These are phyloP conservation scores for Vitis rotundifolia DNA, from an alignment of 164 flowering plant genomes.

Conservation along the genomic window DNA sequence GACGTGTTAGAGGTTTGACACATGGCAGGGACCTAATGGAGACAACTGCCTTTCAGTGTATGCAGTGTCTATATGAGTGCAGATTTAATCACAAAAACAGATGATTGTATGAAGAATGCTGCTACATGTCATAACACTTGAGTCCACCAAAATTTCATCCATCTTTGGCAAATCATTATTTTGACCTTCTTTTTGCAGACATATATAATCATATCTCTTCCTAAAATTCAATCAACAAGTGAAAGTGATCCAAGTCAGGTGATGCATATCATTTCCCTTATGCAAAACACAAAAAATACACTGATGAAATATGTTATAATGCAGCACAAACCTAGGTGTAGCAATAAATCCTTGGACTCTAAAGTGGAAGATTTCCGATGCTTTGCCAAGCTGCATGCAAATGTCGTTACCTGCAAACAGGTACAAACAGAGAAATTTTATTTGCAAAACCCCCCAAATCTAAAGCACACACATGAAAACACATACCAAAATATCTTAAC, in stretches of 20 bases:
- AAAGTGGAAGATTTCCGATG: conserved; percentile 91
- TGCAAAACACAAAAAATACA: too few relatives aligned
- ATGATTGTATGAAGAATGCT: not conserved
- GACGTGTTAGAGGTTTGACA: too few relatives aligned
- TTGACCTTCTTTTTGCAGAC: too few relatives aligned
- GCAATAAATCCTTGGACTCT: conserved; percentile 86
- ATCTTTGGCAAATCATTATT: too few relatives aligned
- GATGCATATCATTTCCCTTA: too few relatives aligned
- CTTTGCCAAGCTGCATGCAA: conserved; percentile 91
- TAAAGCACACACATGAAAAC: not conserved
- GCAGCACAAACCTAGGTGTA: conserved; percentile 76
- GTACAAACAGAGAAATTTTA: not conserved
- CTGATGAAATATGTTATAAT: not conserved
- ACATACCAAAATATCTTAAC: not conserved
- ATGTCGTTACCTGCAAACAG: conserved; percentile 74
- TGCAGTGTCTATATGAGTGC: too few relatives aligned
- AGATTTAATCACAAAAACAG: too few relatives aligned
- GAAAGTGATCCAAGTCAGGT: too few relatives aligned
- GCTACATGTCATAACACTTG: not conserved
- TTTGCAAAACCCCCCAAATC: not conserved
- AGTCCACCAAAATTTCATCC: not conserved
- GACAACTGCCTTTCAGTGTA: too few relatives aligned
- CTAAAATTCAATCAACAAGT: too few relatives aligned
- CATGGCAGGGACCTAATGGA: too few relatives aligned
- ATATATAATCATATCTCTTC: too few relatives aligned